phyloP scores from a whole-genome alignment of 2,329 filamentous ascomycete genomes.

The Monilinia aucupariae region DNA sequence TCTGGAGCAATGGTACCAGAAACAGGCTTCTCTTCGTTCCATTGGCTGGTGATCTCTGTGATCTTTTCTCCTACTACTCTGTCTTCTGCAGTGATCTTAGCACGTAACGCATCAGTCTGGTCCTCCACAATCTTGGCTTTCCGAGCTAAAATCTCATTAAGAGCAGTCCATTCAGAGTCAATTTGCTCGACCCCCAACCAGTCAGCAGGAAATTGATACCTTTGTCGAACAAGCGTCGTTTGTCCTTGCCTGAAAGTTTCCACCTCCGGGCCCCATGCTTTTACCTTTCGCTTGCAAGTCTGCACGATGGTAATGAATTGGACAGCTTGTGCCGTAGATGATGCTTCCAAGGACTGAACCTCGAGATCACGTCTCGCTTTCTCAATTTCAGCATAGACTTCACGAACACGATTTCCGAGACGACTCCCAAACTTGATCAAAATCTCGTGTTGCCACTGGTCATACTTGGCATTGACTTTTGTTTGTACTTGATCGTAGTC shows the following conservation, averaged over 20 bases:
- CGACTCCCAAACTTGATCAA: constrained; percentile 86
- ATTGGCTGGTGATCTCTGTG: constrained; percentile 73
- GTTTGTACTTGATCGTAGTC: constrained; percentile 99
- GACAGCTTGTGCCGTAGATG: constrained; percentile 93
- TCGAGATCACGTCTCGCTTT: constrained; percentile 87
- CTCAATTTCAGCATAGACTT: constrained; percentile 87
- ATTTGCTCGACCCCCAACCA: constrained; percentile 97
- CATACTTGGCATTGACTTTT: constrained; percentile 98
- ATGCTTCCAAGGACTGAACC: constrained; percentile 84
- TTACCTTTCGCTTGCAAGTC: constrained; percentile 89
- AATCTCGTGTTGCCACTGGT: constrained; percentile 99
- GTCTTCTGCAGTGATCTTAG: constrained; percentile 93
- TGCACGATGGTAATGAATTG: constrained; percentile 98
- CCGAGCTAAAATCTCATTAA: constrained; percentile 85
- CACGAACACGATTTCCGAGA: constrained; percentile 83
- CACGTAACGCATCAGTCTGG: constrained; percentile 87
- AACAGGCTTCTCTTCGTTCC: constrained; percentile 95
- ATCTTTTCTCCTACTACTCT: constrained; percentile 87
- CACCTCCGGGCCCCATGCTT: constrained; percentile 90
- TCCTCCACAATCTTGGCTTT: constrained; percentile 96
- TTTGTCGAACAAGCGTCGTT: constrained; percentile 81
- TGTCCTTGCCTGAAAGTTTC: constrained; percentile 95
- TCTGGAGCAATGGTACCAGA: constrained; percentile 90
- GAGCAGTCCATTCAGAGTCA: constrained; percentile 87
- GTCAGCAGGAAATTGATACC: constrained; percentile 88